phyloP scores from a whole-genome alignment of 163 green algal species.

The Scenedesmus sp. region DNA sequence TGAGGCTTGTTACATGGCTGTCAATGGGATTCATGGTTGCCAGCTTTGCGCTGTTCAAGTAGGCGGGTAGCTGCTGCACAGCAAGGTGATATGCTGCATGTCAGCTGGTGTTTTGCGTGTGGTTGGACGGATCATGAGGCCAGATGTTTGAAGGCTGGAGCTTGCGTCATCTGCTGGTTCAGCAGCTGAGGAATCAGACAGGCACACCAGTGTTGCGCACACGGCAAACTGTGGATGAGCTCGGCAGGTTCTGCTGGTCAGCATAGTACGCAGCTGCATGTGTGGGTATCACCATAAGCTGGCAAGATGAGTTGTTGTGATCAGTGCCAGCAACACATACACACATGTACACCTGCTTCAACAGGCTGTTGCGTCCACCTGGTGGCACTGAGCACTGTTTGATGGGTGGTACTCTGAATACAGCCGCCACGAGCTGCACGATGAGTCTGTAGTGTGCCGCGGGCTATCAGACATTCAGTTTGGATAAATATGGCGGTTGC shows the following conservation, averaged over 20 bases:
- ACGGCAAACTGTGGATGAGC: not conserved
- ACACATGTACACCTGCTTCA: too few relatives aligned
- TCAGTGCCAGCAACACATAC: too few relatives aligned
- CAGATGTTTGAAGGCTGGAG: not conserved
- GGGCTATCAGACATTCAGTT: too few relatives aligned
- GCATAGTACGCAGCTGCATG: too few relatives aligned
- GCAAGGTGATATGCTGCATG: not conserved
- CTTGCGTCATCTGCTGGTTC: not conserved
- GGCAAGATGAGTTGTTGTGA: too few relatives aligned
- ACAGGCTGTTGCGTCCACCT: too few relatives aligned
- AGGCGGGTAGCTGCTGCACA: not conserved
- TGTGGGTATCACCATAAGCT: too few relatives aligned
- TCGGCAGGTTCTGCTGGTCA: not conserved
- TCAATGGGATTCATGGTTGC: slow-evolving; percentile 66
- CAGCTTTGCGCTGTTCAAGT: slow-evolving; percentile 62
- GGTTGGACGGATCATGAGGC: not conserved
- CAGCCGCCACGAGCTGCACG: too few relatives aligned
- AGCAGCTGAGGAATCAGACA: not conserved
- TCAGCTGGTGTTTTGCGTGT: not conserved
- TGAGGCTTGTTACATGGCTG: slow-evolving; percentile 73
- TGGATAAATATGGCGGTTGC: too few relatives aligned
- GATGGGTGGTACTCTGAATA: too few relatives aligned
- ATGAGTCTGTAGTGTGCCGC: too few relatives aligned
- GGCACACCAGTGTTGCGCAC: not conserved
- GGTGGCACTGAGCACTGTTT: too few relatives aligned